Percentiles rank a stretch among this genome's conserved stretches.
These are phyloP conservation scores for Aspergillus sp. DNA, from an alignment of 2,329 filamentous ascomycete species.

Conservation along the genomic window DNA sequence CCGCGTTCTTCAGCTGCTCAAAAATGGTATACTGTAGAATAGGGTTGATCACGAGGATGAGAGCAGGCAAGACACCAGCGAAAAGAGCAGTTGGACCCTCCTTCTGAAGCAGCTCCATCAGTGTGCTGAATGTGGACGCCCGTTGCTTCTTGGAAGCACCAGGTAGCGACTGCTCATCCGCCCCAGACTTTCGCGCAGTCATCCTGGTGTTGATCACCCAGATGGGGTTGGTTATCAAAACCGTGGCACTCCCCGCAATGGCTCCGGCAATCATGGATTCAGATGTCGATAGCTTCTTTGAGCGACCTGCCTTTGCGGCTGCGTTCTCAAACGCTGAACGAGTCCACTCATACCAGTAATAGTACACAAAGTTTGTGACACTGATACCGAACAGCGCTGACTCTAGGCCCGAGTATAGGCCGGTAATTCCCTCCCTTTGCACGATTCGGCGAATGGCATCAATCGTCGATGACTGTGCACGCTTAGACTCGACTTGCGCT, in stretches of 20 bases:
- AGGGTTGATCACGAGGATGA: conserved; percentile 95
- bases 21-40: conserved; percentile 99
- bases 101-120: conserved; percentile 77
- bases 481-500: conserved; percentile 96
- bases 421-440: conserved; percentile 84
- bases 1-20: conserved; percentile 91
- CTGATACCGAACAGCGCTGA: conserved; percentile 96
- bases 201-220: conserved; percentile 99
- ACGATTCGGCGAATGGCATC: conserved; percentile 85
- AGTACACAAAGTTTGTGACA: conserved; percentile 99
- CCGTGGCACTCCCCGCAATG: conserved; percentile 89
- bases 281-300: conserved; percentile 82
- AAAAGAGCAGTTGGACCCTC: conserved; percentile 88
- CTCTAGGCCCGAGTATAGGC: conserved; percentile 90
- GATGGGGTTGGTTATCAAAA: conserved; percentile 96
- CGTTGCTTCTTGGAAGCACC: conserved; percentile 58
- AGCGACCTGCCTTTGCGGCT: conserved; percentile 72
- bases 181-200: conserved; percentile 79
- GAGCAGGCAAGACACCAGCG: conserved; percentile 85
- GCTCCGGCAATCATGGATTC: conserved; percentile 96
- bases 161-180: conserved; percentile 48
- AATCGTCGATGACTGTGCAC: conserved; percentile 81
- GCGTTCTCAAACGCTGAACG: conserved; percentile 79
- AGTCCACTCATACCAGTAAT: conserved; percentile 99
- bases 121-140: conserved; percentile 74